Evolutionary conservation across 371 early-diverging fungal species (phyloP).

Genomic region (Cokeromyces recurvatus): DNA sequence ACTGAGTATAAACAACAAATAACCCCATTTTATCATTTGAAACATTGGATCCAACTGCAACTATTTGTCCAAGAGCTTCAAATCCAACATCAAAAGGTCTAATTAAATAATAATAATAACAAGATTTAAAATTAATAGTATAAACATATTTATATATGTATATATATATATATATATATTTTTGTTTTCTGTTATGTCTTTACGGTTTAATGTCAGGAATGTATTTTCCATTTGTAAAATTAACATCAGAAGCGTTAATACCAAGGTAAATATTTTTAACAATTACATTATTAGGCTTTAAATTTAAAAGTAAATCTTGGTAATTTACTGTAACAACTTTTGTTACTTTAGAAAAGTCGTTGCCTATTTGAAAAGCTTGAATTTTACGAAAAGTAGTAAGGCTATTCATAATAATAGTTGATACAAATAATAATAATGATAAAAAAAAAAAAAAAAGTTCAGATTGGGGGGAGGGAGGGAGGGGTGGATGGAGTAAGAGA

Average conservation of each 20-base stretch:
- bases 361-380: conserved; percentile 35
- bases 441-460: too few relatives aligned
- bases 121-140: too few relatives aligned
- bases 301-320: conserved; percentile 14
- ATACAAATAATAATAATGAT: too few relatives aligned
- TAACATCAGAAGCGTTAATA: conserved; percentile 59
- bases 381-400: conserved; percentile 39
- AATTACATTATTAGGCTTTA: conserved; percentile 37
- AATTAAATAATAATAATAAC: background rate
- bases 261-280: conserved; percentile 47
- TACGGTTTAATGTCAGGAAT: conserved; percentile 52
- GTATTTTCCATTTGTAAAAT: conserved; percentile 57
- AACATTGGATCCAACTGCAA: conserved; percentile 41
- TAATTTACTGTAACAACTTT: conserved; percentile 23
- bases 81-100: conserved; percentile 64
- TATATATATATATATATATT: background rate
- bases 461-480: too few relatives aligned
- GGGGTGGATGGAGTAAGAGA: too few relatives aligned
- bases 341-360: conserved; percentile 35
- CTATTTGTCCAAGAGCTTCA: conserved; percentile 53
- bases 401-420: too few relatives aligned
- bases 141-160: too few relatives aligned
- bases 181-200: too few relatives aligned
- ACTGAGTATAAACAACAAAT: conserved; percentile 30
- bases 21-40: conserved; percentile 31